Evolutionary conservation across 768 basidiomycete species (phyloP).

Genomic region (Mycena pura): DNA sequence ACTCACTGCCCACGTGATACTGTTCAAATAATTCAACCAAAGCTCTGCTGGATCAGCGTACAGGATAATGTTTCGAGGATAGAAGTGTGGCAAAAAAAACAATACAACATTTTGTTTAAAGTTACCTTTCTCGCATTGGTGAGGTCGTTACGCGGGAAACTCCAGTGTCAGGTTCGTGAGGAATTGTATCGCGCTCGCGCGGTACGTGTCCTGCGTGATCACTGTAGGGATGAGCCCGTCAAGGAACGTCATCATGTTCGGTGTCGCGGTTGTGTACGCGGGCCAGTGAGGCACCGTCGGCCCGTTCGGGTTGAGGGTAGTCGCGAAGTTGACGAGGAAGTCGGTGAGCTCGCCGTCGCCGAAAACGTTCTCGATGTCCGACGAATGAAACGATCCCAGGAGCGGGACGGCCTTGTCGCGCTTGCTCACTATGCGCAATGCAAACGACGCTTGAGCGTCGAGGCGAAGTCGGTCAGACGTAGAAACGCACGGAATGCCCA

Average conservation of each 20-base stretch:
- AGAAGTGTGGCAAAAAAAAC: too few species aligned
- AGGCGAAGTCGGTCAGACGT: not conserved
- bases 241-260: conserved; percentile 39
- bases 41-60: too few species aligned
- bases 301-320: conserved; percentile 47
- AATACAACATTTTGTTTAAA: too few species aligned
- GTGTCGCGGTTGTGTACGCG: conserved; percentile 40
- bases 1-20: too few species aligned
- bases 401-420: conserved; percentile 47
- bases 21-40: too few species aligned
- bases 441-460: not conserved
- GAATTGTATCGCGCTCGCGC: conserved; percentile 27
- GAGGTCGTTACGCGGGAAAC: too few species aligned
- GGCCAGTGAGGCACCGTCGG: conserved; percentile 48
- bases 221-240: conserved; percentile 30
- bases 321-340: conserved; percentile 43
- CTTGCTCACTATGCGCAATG: conserved; percentile 51
- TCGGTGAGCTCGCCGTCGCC: conserved; percentile 45
- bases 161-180: conserved; percentile 36
- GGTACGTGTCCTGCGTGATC: conserved; percentile 28
- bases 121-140: too few species aligned
- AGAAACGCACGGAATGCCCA: conserved; percentile 40
- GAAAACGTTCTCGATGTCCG: conserved; percentile 51
- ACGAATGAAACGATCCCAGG: conserved; percentile 53
- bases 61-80: too few species aligned